phyloP scores from a whole-genome alignment of 2,329 filamentous ascomycete genomes.

The Botrytis aclada region DNA sequence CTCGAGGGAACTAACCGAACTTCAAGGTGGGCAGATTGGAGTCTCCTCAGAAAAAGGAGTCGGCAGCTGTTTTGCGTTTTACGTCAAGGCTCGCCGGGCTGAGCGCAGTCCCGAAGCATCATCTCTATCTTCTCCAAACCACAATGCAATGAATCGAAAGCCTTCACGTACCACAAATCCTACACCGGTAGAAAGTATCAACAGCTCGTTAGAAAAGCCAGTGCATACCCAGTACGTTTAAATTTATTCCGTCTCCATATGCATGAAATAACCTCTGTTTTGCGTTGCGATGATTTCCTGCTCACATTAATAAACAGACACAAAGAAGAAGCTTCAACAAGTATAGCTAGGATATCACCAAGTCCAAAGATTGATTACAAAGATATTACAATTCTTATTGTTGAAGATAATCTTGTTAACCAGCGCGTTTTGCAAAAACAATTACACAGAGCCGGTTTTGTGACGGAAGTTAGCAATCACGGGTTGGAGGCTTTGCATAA shows the following conservation, averaged over 20 bases:
- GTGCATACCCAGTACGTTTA: not conserved
- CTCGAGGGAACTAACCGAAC: constrained; percentile 70
- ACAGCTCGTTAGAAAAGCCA: not conserved
- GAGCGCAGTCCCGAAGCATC: constrained; percentile 12
- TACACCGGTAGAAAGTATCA: not conserved
- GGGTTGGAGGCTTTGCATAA: constrained; percentile 60
- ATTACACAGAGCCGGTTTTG: constrained; percentile 58
- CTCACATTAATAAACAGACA: not conserved
- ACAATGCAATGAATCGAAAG: not conserved
- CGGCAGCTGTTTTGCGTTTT: constrained; percentile 74
- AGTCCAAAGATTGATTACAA: constrained; percentile 4
- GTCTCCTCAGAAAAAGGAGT: constrained; percentile 65
- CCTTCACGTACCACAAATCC: not conserved
- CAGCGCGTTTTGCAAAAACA: constrained; percentile 62
- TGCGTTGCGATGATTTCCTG: not conserved
- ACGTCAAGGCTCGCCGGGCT: constrained; percentile 49
- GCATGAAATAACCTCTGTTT: not conserved
- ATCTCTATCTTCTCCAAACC: constrained; percentile 12
- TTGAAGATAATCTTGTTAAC: constrained; percentile 67
- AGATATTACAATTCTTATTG: constrained; percentile 50
- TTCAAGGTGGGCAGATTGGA: constrained; percentile 79
- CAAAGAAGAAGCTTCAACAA: not conserved
- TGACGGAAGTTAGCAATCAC: constrained; percentile 61
- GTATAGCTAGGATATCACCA: not conserved
- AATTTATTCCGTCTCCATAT: not conserved